A percentile compares a stretch with the other conserved stretches of the same genome.
Conservation (phyloP, 2,329 filamentous ascomycete species). For the Immersiporthe knoxdaviesiana region DNA sequence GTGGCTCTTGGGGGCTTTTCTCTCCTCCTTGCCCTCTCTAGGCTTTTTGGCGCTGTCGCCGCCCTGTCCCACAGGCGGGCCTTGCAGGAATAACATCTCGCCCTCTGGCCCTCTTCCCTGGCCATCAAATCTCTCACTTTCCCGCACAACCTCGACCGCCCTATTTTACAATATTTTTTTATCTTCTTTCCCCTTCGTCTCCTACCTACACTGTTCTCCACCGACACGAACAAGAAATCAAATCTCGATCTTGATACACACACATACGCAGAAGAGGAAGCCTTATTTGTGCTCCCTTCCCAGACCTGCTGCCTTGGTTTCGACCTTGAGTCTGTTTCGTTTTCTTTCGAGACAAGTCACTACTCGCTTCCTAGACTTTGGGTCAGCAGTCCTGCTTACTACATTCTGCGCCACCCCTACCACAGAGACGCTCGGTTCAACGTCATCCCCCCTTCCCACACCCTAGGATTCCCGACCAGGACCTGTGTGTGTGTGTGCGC, state of each 20-base stretch:
- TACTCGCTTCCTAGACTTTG: neutral
- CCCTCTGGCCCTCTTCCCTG: slow-evolving; percentile 5
- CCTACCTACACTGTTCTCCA: neutral
- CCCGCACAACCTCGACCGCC: slow-evolving; percentile 13
- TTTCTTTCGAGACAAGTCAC: neutral
- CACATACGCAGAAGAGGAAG: neutral
- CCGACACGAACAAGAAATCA: neutral
- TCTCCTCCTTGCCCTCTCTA: neutral
- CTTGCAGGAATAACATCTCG: slow-evolving; percentile 12
- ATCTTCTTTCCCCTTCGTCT: neutral
- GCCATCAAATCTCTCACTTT: slow-evolving; percentile 21
- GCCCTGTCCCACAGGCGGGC: slow-evolving; percentile 12
- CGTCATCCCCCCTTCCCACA: slow-evolving; percentile 22
- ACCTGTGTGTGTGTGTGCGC: no score
- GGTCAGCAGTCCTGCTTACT: slow-evolving; percentile 17
- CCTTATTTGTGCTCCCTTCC: neutral
- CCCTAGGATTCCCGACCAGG: slow-evolving; percentile 22
- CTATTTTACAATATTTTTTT: neutral
- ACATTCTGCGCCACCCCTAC: slow-evolving; percentile 16
- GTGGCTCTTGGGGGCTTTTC: neutral
- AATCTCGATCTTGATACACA: neutral
- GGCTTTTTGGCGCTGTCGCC: slow-evolving; percentile 4
- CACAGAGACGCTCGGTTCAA: slow-evolving; percentile 13
- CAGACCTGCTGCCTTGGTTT: neutral
- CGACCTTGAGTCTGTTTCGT: neutral